Evolutionary conservation across 1,284 basidiomycete genomes (phyloP).

Genomic region (Phellopilus nigrolimitatus): DNA sequence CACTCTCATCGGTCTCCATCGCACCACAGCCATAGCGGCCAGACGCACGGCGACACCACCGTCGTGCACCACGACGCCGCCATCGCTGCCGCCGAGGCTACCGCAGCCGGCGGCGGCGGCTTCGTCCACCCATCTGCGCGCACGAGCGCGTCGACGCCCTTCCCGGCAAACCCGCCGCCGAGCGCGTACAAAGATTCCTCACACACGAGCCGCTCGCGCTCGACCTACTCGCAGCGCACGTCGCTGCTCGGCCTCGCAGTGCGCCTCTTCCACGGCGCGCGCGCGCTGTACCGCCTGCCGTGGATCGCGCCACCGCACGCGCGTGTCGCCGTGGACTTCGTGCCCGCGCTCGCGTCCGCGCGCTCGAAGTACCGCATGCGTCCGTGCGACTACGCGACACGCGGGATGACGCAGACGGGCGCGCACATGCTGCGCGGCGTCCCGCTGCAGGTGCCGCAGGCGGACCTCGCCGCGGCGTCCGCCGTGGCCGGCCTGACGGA

Average conservation of each 20-base stretch:
- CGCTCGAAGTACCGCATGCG: constrained; percentile 5
- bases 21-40: not conserved
- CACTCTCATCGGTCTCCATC: not conserved
- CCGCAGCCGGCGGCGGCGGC: too few species aligned
- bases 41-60: not conserved
- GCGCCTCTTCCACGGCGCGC: not conserved
- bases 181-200: not conserved
- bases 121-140: not conserved
- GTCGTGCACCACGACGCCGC: not conserved
- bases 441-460: too few species aligned
- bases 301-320: constrained; percentile 10
- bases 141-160: not conserved
- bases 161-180: not conserved
- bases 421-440: too few species aligned
- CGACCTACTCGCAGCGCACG: not conserved
- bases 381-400: too few species aligned
- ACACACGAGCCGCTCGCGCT: not conserved
- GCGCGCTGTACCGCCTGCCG: constrained; percentile 9
- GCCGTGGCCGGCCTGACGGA: too few species aligned
- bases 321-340: constrained; percentile 12
- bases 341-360: constrained; percentile 6
- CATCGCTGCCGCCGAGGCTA: not conserved
- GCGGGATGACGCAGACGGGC: too few species aligned
- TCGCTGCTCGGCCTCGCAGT: not conserved
- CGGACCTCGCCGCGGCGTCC: too few species aligned